A percentile compares a stretch with the other conserved stretches of the same genome.
Evolutionary conservation across 352 stramenopile genomes (phyloP).

Genomic region (Phytophthora uliginosa): DNA sequence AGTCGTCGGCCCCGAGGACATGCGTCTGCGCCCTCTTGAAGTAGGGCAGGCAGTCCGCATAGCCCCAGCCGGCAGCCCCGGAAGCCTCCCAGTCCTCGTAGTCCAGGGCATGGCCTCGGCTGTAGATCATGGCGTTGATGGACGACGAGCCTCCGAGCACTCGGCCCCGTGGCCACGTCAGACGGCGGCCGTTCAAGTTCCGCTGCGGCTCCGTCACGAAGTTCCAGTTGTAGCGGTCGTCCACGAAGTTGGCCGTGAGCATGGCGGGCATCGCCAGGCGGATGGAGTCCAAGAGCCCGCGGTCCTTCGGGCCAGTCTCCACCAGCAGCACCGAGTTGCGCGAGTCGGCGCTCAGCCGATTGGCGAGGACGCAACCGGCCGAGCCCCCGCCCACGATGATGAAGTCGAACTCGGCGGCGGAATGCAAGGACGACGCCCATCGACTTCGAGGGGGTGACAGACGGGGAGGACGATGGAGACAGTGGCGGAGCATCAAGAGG

Average conservation of each 20-base stretch:
- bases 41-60: constrained; percentile 86
- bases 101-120: constrained; percentile 82
- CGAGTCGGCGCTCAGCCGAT: constrained; percentile 80
- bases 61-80: constrained; percentile 78
- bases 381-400: constrained; percentile 92
- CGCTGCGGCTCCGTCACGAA: constrained; percentile 87
- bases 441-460: background rate
- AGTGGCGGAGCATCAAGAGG: background rate
- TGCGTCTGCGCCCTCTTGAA: constrained; percentile 86
- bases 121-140: constrained; percentile 93
- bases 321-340: constrained; percentile 90
- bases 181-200: constrained; percentile 73
- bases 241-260: constrained; percentile 79
- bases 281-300: constrained; percentile 83
- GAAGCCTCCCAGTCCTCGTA: constrained; percentile 83
- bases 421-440: background rate
- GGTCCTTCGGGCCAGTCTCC: constrained; percentile 86
- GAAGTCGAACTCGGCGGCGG: constrained; percentile 82
- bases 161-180: constrained; percentile 84
- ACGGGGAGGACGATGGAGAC: background rate
- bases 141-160: constrained; percentile 89
- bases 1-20: constrained; percentile 70
- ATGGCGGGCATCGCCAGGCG: constrained; percentile 87
- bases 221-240: constrained; percentile 89
- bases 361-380: constrained; percentile 91